Percentiles rank a stretch among this genome's conserved stretches.
These are phyloP conservation scores for Onygena corvina DNA, from an alignment of 2,329 filamentous ascomycete genomes.

Conservation along the genomic window DNA sequence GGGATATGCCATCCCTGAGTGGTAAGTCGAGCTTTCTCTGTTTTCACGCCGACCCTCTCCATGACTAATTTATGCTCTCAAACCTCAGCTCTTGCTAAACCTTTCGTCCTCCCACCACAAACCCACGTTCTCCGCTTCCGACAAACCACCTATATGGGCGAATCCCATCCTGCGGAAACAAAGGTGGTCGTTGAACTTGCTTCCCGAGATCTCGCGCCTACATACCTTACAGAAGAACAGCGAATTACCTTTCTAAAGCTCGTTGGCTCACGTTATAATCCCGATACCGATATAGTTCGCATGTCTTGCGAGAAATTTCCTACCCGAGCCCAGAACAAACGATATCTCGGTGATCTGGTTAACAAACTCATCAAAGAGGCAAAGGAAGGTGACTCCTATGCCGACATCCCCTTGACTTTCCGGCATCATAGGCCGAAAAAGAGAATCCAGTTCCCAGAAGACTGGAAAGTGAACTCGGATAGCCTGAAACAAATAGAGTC, in stretches of 20 bases:
- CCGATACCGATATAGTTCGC: constrained; percentile 64
- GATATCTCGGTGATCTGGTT: constrained; percentile 73
- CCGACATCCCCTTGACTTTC: constrained; percentile 78
- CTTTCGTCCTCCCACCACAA: constrained; percentile 59
- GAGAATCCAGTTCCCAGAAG: constrained; percentile 60
- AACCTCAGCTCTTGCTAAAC: constrained; percentile 61
- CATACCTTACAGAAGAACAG: constrained; percentile 53
- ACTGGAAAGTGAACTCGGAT: constrained; percentile 68
- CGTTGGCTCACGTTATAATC: constrained; percentile 75
- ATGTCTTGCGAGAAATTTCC: constrained; percentile 86
- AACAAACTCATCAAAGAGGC: constrained; percentile 61
- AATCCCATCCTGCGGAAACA: constrained; percentile 75
- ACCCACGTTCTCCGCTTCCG: constrained; percentile 73
- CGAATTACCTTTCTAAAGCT: constrained; percentile 76
- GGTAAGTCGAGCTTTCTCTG: constrained; percentile 47
- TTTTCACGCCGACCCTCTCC: background rate
- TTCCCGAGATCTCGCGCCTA: constrained; percentile 52
- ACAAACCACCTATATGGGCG: constrained; percentile 93
- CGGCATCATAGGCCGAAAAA: constrained; percentile 64
- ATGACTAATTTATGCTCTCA: background rate
- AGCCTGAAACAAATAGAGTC: constrained; percentile 54
- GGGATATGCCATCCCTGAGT: constrained; percentile 86
- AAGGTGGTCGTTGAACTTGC: constrained; percentile 93
- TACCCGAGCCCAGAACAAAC: constrained; percentile 90
- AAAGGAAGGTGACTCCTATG: constrained; percentile 71